A percentile compares a stretch with the other conserved stretches of the same genome.
Conservation (phyloP, 768 basidiomycete genomes). For the Amanita pseudoporphyria region DNA sequence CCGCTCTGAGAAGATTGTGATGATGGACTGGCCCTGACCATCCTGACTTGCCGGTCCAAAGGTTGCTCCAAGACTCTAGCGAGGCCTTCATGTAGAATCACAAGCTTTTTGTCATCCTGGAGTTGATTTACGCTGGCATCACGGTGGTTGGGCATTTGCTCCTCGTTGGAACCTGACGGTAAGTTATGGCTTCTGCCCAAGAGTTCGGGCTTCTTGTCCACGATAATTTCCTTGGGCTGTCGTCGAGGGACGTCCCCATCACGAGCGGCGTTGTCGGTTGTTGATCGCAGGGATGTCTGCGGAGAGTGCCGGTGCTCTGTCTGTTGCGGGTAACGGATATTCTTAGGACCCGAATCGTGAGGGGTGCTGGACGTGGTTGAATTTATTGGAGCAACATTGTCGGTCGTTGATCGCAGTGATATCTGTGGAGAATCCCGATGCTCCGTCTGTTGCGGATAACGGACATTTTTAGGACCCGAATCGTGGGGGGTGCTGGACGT, state of each 20-base stretch:
- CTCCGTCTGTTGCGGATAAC: too few relatives aligned
- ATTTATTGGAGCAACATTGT: neutral
- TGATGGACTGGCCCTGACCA: neutral
- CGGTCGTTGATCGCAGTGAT: too few relatives aligned
- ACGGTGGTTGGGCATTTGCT: neutral
- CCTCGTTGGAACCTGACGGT: neutral
- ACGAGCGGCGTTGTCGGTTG: neutral
- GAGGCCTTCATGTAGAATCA: conserved; percentile 1
- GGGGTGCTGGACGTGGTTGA: neutral
- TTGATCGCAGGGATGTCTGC: neutral
- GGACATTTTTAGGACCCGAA: too few relatives aligned
- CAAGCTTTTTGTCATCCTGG: neutral
- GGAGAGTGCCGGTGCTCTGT: neutral
- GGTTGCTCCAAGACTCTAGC: conserved; percentile 5
- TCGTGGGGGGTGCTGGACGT: too few relatives aligned
- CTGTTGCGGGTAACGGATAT: neutral
- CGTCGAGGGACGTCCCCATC: neutral
- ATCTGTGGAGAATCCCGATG: too few relatives aligned
- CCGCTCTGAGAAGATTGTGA: neutral
- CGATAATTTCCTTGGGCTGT: neutral
- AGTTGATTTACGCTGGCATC: neutral
- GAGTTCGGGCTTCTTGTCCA: neutral
- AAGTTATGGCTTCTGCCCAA: neutral
- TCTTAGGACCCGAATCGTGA: neutral
- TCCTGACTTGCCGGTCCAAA: neutral